phyloP scores from a whole-genome alignment of 139 green algal species.

The Volvox africanus region DNA sequence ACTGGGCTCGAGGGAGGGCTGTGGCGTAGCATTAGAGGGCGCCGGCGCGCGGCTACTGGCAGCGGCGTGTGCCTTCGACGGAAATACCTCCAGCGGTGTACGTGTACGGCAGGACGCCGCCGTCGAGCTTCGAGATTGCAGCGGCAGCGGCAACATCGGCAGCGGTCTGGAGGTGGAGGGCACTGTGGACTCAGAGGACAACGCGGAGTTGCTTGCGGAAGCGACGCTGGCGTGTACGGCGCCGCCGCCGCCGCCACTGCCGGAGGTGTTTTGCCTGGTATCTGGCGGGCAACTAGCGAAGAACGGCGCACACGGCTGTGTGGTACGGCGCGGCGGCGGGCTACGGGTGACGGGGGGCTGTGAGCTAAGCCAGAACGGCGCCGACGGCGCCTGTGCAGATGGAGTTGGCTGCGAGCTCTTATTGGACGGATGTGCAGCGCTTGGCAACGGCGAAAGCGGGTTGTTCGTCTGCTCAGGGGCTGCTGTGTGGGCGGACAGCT shows the following conservation, averaged over 20 bases:
- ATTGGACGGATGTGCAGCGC: not conserved
- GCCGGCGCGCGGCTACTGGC: not conserved
- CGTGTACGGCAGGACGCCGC: not conserved
- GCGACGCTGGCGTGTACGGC: not conserved
- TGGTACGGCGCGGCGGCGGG: not conserved
- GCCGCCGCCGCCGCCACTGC: not conserved
- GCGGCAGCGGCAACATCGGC: not conserved
- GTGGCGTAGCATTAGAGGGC: not conserved
- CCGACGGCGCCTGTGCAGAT: conserved; percentile 16
- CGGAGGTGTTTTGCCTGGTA: not conserved
- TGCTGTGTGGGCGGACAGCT: not conserved
- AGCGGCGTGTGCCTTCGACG: conserved; percentile 23
- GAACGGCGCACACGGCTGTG: conserved; percentile 7
- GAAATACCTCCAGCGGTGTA: conserved; percentile 5
- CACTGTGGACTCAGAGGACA: not conserved
- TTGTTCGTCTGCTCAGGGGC: conserved; percentile 26
- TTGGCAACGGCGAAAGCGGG: conserved; percentile 16
- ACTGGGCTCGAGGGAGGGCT: not conserved
- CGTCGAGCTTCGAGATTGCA: conserved; percentile 20
- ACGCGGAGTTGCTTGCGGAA: not conserved
- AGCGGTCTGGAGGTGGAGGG: conserved; percentile 18
- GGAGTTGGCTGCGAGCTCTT: conserved; percentile 17
- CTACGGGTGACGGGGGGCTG: not conserved
- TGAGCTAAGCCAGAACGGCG: conserved; percentile 40
- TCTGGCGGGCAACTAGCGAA: conserved; percentile 24